Base-by-base conservation (phyloP, 73 alveolate species). In the Paramecium sexaurelia region DNA sequence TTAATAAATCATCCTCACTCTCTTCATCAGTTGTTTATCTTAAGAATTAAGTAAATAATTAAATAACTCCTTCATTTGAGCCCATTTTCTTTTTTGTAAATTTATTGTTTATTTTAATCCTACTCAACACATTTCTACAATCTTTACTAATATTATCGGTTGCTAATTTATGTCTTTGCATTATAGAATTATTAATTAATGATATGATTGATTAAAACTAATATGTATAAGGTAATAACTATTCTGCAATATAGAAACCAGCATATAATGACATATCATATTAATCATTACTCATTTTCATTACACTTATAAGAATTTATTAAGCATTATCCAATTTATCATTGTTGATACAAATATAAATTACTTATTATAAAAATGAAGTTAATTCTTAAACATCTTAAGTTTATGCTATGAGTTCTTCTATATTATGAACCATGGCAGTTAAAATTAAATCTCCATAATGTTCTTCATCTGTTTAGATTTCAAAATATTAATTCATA, bases 41-140 rank as follows among this genome's bases (percentile, higher is more conserved):
- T 22, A 78, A 61, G 26, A 40, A 78, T 24, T 78, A 41, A 7
- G 43, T 22, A 24, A 78, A 78, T 9, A 78, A 27, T 3, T 45
- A 3, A 41, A 78, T 7, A 3, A 78, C 55, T 11, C 90, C 90
- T 43, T 78, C 40, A 24, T 78, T 78, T 0, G 90, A 78, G 0
- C 90, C 90, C 90, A 78, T 78, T n/a, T 78, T 45, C 73, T 78
- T 78, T 13, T 78, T 78, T 9, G 55, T 78, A 43, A 78, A 78
- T 43, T 78, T 78, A 78, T 78, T 78, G 9, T 78, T 78, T 8
- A 24, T 1, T 19, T 78, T 22, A 7, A 78, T 41, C 11, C 55
- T 78, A 17, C 43, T 22, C 7, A 78, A 22, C 7, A 78, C 55
- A 41, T 43, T 24, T 43, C 90, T 32, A 40, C 90, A 78, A 40